Base-by-base conservation (phyloP, 176 grass and related monocot species). In the Carex cristatella region DNA sequence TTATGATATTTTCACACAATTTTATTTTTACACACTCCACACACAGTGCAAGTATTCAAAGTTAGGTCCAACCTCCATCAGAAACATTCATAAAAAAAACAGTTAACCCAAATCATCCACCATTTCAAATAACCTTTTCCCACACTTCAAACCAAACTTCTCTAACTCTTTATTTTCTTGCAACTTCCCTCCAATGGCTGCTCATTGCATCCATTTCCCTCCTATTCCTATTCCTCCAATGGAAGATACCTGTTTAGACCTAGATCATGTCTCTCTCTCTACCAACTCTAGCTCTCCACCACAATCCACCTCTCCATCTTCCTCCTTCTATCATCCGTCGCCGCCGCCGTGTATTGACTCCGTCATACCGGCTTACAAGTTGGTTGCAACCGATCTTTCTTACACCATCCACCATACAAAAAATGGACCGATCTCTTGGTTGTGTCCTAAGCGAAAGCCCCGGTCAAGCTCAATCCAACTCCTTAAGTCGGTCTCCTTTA, bases 401-500 rank as follows among this genome's bases (percentile, higher is more conserved):
- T 93, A 92, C 89, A 56, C 87, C 23, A 74, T 86, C 38, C 84
- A 58, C 72, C 81, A 65, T 71, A 73, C 69, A 56, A 30, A 38
- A 18, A 40, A 57, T 5, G 5, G 35, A 28, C 81, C 65, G 18
- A 8, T 85, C 38, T 78, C 89, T 3, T 79, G 66, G 33, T 16
- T 28, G 9, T 46, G 11, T 9, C n/a, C 5, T 40, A 5, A 14
- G 12, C 2, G 13, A 49, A 38, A 4, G 0, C 51, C 9, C 3
- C 2, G 4, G 1, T 78, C 83, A 1, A n/a, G 54, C 62, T 32
- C 65, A 49, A 53, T 18, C 13, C 54, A 79, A 27, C 67, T 98
- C 55, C 92, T 98, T 3, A 93, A 87, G 1, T 90, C 88, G 0
- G 91, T 93, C 61, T 94, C 95, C 14, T 98, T 98, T 88, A 65